Percentiles rank a stretch among this genome's conserved stretches.
These are phyloP conservation scores for Sisymbrium irio DNA, from an alignment of 345 rosid species.

Conservation along the genomic window DNA sequence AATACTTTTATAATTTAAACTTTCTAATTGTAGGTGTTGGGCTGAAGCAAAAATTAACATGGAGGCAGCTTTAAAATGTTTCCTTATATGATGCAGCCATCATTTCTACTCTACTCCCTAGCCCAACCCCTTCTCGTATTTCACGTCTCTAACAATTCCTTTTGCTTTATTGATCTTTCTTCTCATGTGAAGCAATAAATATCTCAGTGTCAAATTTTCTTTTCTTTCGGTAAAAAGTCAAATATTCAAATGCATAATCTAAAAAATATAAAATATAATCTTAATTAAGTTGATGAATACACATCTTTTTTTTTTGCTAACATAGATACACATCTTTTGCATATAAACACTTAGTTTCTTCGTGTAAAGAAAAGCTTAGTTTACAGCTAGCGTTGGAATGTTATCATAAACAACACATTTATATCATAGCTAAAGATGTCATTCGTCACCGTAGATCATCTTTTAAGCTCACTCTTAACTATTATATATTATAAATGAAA, in stretches of 20 bases:
- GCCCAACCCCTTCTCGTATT: conserved; percentile 23
- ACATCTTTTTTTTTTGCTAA: too few relatives aligned
- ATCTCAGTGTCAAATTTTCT: not conserved
- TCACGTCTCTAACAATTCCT: conserved; percentile 31
- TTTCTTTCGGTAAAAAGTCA: not conserved
- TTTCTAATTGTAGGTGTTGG: conserved; percentile 11
- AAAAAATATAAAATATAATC: too few relatives aligned
- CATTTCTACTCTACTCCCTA: conserved; percentile 46
- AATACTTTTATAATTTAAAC: not conserved
- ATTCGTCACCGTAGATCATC: not conserved
- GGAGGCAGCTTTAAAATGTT: conserved; percentile 51
- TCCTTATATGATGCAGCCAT: conserved; percentile 46
- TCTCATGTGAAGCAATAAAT: not conserved
- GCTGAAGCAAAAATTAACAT: conserved; percentile 36
- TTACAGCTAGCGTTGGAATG: too few relatives aligned
- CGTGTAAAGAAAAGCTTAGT: not conserved
- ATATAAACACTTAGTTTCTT: not conserved
- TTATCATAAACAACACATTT: not conserved
- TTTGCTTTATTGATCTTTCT: conserved; percentile 14
- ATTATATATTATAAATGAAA: not conserved
- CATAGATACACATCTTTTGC: not conserved
- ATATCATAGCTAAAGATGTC: not conserved
- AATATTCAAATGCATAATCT: too few relatives aligned
- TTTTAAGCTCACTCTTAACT: not conserved
- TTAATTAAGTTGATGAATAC: too few relatives aligned